These are phyloP conservation scores for Nymphaea colorata DNA, from an alignment of 164 flowering plant species.

Conservation along the genomic window DNA sequence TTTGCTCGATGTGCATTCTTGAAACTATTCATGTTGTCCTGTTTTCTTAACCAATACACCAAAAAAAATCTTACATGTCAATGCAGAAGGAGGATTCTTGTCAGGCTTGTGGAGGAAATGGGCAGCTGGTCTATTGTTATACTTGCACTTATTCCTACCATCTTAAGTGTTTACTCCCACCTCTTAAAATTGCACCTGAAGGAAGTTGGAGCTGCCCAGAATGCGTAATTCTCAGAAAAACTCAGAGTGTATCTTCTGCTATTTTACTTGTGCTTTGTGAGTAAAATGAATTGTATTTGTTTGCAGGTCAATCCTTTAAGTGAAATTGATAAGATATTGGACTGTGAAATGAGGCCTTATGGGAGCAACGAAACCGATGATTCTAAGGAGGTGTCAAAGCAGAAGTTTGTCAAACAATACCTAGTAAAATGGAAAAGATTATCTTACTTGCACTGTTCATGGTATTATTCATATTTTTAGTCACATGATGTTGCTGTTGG, in stretches of 20 bases:
- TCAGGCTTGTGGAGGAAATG: conserved; percentile 73
- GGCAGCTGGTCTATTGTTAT: conserved; percentile 49
- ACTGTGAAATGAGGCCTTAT: conserved; percentile 89
- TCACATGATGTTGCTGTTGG: too few relatives aligned
- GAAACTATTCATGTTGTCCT: too few relatives aligned
- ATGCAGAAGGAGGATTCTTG: conserved; percentile 70
- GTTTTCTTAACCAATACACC: too few relatives aligned
- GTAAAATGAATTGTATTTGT: conserved; percentile 3
- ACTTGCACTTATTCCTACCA: conserved; percentile 87
- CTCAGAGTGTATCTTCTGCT: neutral
- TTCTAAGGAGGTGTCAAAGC: conserved; percentile 71
- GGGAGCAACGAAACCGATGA: conserved; percentile 65
- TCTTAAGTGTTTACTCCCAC: conserved; percentile 74
- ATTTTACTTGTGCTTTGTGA: neutral
- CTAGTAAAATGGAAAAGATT: conserved; percentile 97
- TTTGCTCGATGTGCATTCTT: too few relatives aligned
- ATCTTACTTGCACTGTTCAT: conserved; percentile 92
- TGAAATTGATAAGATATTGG: conserved; percentile 94
- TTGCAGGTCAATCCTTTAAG: conserved; percentile 81
- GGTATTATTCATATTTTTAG: conserved; percentile 35
- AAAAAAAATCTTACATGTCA: neutral
- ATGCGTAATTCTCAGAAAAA: conserved; percentile 59
- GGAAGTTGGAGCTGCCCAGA: conserved; percentile 90
- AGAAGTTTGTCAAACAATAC: conserved; percentile 88
- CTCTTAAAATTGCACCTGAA: conserved; percentile 48